Evolutionary conservation across 768 basidiomycete genomes (phyloP).

Genomic region (Phaffia tasmanica): DNA sequence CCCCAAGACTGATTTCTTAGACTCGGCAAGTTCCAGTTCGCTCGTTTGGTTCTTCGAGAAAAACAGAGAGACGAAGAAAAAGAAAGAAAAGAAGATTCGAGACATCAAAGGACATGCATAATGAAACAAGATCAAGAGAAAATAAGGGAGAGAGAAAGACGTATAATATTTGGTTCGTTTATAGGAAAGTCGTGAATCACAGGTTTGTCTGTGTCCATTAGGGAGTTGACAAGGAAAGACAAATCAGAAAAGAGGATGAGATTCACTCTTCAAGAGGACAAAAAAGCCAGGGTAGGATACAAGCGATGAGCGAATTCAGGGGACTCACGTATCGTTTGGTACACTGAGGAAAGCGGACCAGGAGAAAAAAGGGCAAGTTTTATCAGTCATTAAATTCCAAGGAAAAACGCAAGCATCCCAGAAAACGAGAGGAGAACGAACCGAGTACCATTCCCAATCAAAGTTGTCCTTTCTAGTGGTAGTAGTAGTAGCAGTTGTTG

Average conservation of each 20-base stretch:
- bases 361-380: neutral
- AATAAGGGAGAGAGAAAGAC: neutral
- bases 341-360: neutral
- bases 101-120: neutral
- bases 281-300: neutral
- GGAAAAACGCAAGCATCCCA: neutral
- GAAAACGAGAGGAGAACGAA: neutral
- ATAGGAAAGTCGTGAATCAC: no score
- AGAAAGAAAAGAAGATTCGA: neutral
- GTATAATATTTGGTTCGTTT: no score
- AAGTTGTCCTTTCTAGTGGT: slow-evolving; percentile 47
- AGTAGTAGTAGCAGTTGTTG: neutral
- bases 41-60: slow-evolving; percentile 28
- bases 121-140: neutral
- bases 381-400: neutral
- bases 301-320: neutral
- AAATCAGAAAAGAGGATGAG: no score
- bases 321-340: neutral
- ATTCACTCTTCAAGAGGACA: neutral
- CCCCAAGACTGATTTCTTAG: slow-evolving; percentile 24
- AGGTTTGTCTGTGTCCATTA: no score
- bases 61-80: neutral
- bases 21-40: slow-evolving; percentile 22
- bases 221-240: no score
- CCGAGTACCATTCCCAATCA: slow-evolving; percentile 43